Conservation (phyloP, 192 early-diverging fungal genomes). For the Coemansia sp. region DNA sequence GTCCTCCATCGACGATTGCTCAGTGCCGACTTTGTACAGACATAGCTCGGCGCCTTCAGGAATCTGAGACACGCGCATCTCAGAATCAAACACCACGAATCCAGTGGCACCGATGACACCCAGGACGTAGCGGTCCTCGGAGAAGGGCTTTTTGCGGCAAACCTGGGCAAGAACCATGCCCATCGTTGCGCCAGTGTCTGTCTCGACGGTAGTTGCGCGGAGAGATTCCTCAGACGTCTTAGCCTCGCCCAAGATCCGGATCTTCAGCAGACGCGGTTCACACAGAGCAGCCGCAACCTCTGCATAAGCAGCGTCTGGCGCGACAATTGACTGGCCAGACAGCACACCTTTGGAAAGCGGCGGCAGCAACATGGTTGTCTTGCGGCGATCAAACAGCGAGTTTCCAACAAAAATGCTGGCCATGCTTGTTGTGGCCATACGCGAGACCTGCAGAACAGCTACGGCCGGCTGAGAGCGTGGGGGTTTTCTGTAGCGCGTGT, state of each 20-base stretch:
- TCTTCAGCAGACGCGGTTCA: conserved; percentile 28
- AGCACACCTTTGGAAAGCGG: conserved; percentile 1
- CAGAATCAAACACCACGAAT: conserved; percentile 69
- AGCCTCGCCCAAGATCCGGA: conserved; percentile 29
- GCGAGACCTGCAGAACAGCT: conserved; percentile 41
- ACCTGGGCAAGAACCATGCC: conserved; percentile 80
- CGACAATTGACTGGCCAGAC: conserved; percentile 1
- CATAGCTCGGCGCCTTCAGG: conserved; percentile 40
- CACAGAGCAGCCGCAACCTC: conserved; percentile 7
- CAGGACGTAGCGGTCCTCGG: conserved; percentile 83
- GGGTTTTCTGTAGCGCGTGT: conserved; percentile 6
- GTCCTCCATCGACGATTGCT: conserved; percentile 13
- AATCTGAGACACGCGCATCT: conserved; percentile 72
- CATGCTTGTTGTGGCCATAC: conserved; percentile 32
- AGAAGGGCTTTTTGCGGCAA: conserved; percentile 85
- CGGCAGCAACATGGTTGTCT: conserved; percentile 4
- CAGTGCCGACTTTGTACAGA: conserved; percentile 38
- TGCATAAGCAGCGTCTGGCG: neutral
- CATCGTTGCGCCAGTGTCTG: conserved; percentile 70
- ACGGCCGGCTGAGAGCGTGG: conserved; percentile 27
- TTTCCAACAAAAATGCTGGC: conserved; percentile 46
- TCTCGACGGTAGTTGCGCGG: conserved; percentile 87
- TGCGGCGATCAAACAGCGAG: conserved; percentile 8
- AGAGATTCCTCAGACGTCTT: conserved; percentile 63
- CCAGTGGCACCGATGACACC: conserved; percentile 74